Base-by-base conservation (phyloP, 257 asterid genomes). In the Craterostigma plantagineum region DNA sequence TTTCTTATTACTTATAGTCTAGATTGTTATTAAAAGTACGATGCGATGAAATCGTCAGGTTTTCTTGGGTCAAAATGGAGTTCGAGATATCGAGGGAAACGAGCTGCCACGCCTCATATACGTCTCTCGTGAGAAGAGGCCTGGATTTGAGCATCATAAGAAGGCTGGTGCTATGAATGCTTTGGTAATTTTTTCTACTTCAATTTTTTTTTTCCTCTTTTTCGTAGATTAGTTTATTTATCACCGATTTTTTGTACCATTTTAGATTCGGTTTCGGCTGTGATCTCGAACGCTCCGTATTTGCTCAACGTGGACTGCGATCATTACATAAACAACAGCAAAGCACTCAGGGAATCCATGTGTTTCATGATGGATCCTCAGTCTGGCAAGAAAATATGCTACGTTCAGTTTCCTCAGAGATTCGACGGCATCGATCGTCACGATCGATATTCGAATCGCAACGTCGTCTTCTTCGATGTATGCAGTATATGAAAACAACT, bases 151-250 rank as follows among this genome's bases (percentile, higher is more conserved):
- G 30, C 93, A 84, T 61, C 87, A 84, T 61, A 84, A 79, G 53
- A 84, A 79, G 61, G 93, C 93, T n/a, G 95, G 95, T 61, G 95
- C 95, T 41, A 84, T 84, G 95, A 84, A 84, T 74, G 58, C 95
- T 33, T 66, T 81, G 93, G 90, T 81, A 53, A 51, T 54, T 14
- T n/a, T 40, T 27, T 38, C 0, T 11, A 8, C 7, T 17, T 45
- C 35, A 11, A 33, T 52, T 17, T 33, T 18, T 33, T 27, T 46
- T 18, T 15, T 10, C 49, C 14, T 33, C 14, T 33, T 27, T 46
- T 18, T n/a, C n/a, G 10, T 9, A 50, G 36, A 35, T 42, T n/a
- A n/a, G n/a, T 27, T 13, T 43, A n/a, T 47, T 30, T 30, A 7
- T 45, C 41, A 17, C 16, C 38, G 46, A 30, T 49, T 60, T n/a